These are phyloP conservation scores for Naumovozyma baii DNA, from an alignment of 805 yeast genomes.

Conservation along the genomic window DNA sequence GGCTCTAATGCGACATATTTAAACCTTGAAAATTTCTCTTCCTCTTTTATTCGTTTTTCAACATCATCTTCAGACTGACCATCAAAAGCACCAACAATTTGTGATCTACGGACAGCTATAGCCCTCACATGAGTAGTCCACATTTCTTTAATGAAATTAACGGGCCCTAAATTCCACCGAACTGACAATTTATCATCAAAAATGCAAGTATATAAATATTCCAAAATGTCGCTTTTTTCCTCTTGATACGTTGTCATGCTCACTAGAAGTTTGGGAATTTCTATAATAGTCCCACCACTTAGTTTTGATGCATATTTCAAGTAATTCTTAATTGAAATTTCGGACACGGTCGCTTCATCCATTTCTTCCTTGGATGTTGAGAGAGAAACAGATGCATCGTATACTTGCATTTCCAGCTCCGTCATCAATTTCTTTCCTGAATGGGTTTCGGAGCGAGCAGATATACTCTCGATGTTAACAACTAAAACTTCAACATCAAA, in stretches of 20 bases:
- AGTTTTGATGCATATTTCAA: constrained; percentile 47
- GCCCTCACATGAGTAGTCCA: constrained; percentile 78
- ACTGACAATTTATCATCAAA: constrained; percentile 89
- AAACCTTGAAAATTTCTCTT: constrained; percentile 30
- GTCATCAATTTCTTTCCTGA: constrained; percentile 36
- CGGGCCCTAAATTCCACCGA: constrained; percentile 88
- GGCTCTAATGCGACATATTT: constrained; percentile 53
- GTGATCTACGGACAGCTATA: constrained; percentile 48
- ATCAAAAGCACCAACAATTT: constrained; percentile 19
- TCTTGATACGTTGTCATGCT: constrained; percentile 68
- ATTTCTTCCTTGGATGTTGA: constrained; percentile 46
- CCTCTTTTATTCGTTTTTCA: constrained; percentile 39
- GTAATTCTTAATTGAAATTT: constrained; percentile 45
- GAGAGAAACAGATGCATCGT: constrained; percentile 57
- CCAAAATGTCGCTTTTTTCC: constrained; percentile 42
- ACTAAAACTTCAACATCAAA: constrained; percentile 69
- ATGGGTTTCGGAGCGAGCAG: constrained; percentile 40
- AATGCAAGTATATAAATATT: constrained; percentile 57
- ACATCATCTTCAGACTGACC: constrained; percentile 23
- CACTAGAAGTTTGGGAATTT: constrained; percentile 66
- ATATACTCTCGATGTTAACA: constrained; percentile 44
- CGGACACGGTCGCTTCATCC: constrained; percentile 39
- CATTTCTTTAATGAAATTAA: constrained; percentile 86
- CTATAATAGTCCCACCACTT: constrained; percentile 69
- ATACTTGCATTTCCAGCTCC: constrained; percentile 48